phyloP scores from a whole-genome alignment of 495 filamentous ascomycete species.

The Darksidea phi region DNA sequence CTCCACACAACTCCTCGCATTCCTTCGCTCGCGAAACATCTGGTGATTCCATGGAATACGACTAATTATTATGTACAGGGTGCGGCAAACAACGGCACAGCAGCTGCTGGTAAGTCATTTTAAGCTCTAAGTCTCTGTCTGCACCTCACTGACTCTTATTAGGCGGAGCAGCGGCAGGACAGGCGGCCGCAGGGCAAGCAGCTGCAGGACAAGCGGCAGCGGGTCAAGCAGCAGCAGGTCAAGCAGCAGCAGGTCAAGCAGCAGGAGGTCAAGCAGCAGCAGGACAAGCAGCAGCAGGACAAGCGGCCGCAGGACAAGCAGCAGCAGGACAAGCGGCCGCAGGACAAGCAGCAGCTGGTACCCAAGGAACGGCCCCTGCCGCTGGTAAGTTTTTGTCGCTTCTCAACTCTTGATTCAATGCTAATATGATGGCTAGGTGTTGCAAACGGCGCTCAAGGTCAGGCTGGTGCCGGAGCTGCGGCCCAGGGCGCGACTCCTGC shows the following conservation, averaged over 20 bases:
- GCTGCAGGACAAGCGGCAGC: not conserved
- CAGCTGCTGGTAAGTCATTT: not conserved
- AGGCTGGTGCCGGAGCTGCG: not conserved
- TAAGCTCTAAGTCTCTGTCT: not conserved
- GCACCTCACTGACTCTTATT: not conserved
- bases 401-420: too few species aligned
- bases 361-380: too few species aligned
- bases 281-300: not conserved
- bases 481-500: not conserved
- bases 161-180: not conserved
- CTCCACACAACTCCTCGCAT: not conserved
- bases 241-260: not conserved
- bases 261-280: too few species aligned
- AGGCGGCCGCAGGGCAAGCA: too few species aligned
- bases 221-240: too few species aligned
- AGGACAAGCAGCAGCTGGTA: too few species aligned
- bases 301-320: too few species aligned
- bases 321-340: not conserved
- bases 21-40: not conserved
- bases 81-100: conserved; percentile 3
- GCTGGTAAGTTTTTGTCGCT: too few species aligned
- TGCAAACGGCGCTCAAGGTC: too few species aligned
- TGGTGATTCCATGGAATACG: not conserved
- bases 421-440: too few species aligned
- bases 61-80: not conserved